phyloP scores from a whole-genome alignment of 495 filamentous ascomycete genomes.

The Penicillium ucsense region DNA sequence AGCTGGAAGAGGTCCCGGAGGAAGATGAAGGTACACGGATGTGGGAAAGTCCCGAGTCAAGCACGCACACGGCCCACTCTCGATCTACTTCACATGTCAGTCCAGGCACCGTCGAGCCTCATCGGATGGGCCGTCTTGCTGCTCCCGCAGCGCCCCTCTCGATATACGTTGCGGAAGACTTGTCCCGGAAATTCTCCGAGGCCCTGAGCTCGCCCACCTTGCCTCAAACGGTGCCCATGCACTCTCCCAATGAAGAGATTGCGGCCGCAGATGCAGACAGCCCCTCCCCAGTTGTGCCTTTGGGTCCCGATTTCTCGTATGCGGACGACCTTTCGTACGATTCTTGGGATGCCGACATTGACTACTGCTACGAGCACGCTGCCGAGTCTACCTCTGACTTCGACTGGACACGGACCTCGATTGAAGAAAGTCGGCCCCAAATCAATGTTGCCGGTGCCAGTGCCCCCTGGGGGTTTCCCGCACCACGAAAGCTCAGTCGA shows the following conservation, averaged over 20 bases:
- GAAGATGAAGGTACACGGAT: conserved; percentile 46
- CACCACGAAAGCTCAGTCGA: conserved; percentile 7
- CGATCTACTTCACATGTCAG: conserved; percentile 12
- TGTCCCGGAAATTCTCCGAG: conserved; percentile 30
- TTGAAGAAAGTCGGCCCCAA: conserved; percentile 20
- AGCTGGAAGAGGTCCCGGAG: conserved; percentile 63
- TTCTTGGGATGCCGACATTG: conserved; percentile 89
- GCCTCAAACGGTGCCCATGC: conserved; percentile 17
- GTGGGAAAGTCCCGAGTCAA: conserved; percentile 22
- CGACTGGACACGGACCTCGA: conserved; percentile 59
- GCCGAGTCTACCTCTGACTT: conserved; percentile 87
- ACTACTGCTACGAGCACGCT: conserved; percentile 87
- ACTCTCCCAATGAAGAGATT: conserved; percentile 1
- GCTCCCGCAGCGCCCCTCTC: conserved; percentile 20
- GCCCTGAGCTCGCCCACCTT: conserved; percentile 32
- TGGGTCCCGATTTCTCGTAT: conserved; percentile 14
- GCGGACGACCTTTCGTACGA: conserved; percentile 35
- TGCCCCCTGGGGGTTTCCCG: conserved; percentile 4
- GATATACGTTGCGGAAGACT: conserved; percentile 23
- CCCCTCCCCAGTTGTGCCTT: conserved; percentile 6
- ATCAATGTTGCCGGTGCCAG: conserved; percentile 11
- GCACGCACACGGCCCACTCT: conserved; percentile 9
- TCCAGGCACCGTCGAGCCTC: conserved; percentile 1
- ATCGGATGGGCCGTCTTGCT: conserved; percentile 1
- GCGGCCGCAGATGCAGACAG: conserved; percentile 1